Percentiles rank a stretch among this genome's conserved stretches.
phyloP scores from a whole-genome alignment of 2,329 filamentous ascomycete species.

The Talaromyces sp. region DNA sequence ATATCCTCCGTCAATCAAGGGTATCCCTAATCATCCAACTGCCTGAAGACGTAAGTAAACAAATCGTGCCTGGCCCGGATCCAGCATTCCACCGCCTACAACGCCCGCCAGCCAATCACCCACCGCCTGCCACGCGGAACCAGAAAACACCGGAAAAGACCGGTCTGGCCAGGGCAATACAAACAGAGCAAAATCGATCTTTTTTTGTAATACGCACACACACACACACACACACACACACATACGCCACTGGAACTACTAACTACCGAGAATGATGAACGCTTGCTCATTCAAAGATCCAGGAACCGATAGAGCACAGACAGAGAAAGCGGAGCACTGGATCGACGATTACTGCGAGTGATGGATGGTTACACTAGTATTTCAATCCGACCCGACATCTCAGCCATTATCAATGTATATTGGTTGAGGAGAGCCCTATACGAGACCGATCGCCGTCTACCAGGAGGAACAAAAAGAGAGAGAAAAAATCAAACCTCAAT shows the following conservation, averaged over 20 bases:
- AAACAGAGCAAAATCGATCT: not conserved
- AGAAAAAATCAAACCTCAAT: not conserved
- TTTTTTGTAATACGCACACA: too few relatives aligned
- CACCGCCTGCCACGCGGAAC: not conserved
- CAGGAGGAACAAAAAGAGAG: not conserved
- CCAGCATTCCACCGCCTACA: not conserved
- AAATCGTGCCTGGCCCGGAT: conserved; percentile 8
- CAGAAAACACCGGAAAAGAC: not conserved
- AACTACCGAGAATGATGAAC: too few relatives aligned
- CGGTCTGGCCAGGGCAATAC: not conserved
- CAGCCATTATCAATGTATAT: not conserved
- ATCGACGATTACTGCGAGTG: not conserved
- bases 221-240: too few relatives aligned
- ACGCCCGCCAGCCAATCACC: not conserved
- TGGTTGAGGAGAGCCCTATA: not conserved
- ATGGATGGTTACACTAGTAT: not conserved
- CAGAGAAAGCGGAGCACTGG: not conserved
- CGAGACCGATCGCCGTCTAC: not conserved
- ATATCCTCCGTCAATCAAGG: not conserved
- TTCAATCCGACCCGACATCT: not conserved
- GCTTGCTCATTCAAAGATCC: not conserved
- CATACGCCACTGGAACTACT: too few relatives aligned
- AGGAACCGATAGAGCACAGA: not conserved
- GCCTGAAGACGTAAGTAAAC: not conserved
- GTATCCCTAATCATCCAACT: too few relatives aligned